These are phyloP conservation scores for Colletotrichum gloeosporioides DNA, from an alignment of 2,329 filamentous ascomycete species.

Conservation along the genomic window DNA sequence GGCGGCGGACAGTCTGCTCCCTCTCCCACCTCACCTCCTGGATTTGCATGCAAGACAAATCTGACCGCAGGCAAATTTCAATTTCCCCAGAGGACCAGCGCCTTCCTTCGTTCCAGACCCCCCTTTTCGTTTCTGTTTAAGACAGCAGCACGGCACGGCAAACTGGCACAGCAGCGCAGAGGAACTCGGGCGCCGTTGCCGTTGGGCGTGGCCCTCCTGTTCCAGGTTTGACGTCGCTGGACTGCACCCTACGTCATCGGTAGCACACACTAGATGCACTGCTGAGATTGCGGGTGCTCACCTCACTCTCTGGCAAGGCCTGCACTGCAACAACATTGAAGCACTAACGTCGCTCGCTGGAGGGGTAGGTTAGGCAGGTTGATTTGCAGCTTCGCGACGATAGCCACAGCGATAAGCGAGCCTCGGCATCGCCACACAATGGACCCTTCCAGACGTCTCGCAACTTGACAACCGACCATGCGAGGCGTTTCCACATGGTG, in stretches of 20 bases:
- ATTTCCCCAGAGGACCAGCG: slow-evolving; percentile 11
- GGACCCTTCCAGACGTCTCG: background rate
- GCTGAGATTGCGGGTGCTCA: background rate
- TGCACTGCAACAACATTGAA: background rate
- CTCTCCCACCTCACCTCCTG: slow-evolving; percentile 25
- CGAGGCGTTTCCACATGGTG: background rate
- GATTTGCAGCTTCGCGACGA: background rate
- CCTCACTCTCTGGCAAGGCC: background rate
- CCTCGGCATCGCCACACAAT: background rate
- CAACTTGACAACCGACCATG: background rate
- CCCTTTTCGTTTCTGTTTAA: slow-evolving; percentile 3
- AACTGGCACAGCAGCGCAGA: background rate
- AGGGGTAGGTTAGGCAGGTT: background rate
- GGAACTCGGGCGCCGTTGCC: background rate
- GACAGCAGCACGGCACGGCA: background rate
- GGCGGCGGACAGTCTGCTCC: background rate
- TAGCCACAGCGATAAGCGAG: background rate
- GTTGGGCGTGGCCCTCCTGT: background rate
- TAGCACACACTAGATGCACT: background rate
- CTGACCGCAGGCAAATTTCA: slow-evolving; percentile 1
- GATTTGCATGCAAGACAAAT: background rate
- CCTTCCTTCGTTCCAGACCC: background rate
- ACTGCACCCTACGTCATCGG: slow-evolving; percentile 18
- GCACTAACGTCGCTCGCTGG: background rate
- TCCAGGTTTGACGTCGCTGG: slow-evolving; percentile 13